Base-by-base conservation (phyloP, 805 yeast species). In the Starmerella cellae region DNA sequence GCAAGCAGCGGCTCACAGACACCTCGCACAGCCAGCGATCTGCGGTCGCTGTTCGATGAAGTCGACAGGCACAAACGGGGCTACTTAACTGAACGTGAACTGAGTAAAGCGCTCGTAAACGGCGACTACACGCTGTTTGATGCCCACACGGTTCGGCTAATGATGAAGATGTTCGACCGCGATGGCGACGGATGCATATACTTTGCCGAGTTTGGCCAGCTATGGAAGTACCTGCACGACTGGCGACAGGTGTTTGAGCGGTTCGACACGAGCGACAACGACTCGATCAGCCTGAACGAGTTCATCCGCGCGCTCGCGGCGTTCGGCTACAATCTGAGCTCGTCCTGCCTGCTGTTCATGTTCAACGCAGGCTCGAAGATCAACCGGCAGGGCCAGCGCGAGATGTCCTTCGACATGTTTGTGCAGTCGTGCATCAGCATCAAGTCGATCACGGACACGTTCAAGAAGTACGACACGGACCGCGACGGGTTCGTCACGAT, bases 361-460 rank as follows among this genome's bases (percentile, higher is more conserved):
- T 79, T 77, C 55, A 71, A 67, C 49, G 69, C 68, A 44, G 78
- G 75, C 55, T 67, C 77, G 31, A 69, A 52, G 34, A 37, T 51
- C 26, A 54, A 54, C 46, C 48, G 61, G 18, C 44, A 47, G 37
- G 61, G 61, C 31, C 54, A 46, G 33, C 57, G 55, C 18, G 57
- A 55, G 33, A 63, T 83, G 60, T 75, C 80, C 45, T 83, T 83
- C 59, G 94, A 83, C 58, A 70, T 75, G 58, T 83, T 83, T 60
- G 84, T 83, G 21, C 94, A 83, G 57, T 70, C 82, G 41, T 68
- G 83, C 50, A 80, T 82, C 16, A 79, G 82, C 69, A 65, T 83
- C 50, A 69, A 82, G 56, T 73, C 82, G 48, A 69, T 81, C 49
- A 82, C 94, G 1, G 85, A 80, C 55, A 67, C 78, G 13, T 83